These are phyloP conservation scores for Backusella tarrabulga DNA, from an alignment of 192 early-diverging fungal genomes.

Conservation along the genomic window DNA sequence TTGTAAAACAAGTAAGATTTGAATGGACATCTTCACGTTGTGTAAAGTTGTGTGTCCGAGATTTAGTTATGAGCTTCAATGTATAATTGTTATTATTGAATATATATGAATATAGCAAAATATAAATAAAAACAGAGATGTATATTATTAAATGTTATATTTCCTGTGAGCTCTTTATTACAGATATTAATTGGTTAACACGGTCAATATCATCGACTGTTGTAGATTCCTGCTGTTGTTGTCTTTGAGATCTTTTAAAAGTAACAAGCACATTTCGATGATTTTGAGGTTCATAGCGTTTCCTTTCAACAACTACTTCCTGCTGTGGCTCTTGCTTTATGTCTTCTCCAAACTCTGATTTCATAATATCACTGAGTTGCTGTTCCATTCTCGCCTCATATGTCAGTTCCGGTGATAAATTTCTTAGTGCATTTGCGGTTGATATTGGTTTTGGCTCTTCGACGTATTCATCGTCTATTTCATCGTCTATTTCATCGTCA, in stretches of 20 bases:
- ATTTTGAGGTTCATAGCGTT: background rate
- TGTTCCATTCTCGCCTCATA: background rate
- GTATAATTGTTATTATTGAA: conserved; percentile 31
- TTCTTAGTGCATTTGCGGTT: background rate
- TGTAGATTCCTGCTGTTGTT: background rate
- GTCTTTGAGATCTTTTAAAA: background rate
- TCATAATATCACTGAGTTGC: background rate
- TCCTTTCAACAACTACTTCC: background rate
- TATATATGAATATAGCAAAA: background rate
- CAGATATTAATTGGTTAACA: background rate
- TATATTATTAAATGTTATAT: background rate
- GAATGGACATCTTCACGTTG: conserved; percentile 50
- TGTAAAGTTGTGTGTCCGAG: conserved; percentile 48
- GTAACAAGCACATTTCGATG: background rate
- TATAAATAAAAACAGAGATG: background rate
- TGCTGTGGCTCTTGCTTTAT: background rate
- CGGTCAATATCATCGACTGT: background rate
- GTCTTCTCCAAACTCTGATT: background rate
- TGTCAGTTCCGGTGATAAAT: background rate
- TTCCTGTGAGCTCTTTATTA: background rate
- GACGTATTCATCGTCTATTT: background rate
- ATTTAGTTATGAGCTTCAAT: conserved; percentile 61
- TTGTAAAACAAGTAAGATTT: conserved; percentile 39
- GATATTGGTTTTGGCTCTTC: background rate
- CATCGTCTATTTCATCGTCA: background rate